Percentiles rank a stretch among this genome's conserved stretches.
Conservation (phyloP, 2,329 filamentous ascomycete species). For the Alternaria panax region DNA sequence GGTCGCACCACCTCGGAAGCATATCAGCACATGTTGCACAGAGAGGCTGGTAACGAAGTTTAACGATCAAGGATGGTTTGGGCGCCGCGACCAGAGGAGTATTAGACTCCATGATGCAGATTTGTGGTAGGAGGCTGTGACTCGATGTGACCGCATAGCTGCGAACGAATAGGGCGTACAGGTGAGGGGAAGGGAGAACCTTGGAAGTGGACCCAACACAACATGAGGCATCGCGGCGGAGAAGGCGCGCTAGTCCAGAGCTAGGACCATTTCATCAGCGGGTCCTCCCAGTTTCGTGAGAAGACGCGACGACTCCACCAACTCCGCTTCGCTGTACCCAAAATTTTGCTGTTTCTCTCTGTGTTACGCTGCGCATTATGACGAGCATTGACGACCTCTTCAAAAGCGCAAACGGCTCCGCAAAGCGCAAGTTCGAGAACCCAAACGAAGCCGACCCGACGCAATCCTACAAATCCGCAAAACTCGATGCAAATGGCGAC, state of each 20-base stretch:
- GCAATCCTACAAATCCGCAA: conserved; percentile 67
- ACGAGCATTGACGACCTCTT: conserved; percentile 69
- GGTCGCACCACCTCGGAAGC: neutral
- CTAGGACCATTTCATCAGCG: conserved; percentile 7
- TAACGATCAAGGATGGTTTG: neutral
- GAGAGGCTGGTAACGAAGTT: neutral
- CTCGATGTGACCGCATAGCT: too few species aligned
- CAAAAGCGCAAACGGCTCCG: conserved; percentile 61
- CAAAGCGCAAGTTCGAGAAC: conserved; percentile 67
- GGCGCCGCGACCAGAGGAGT: neutral
- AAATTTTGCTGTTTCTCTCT: neutral
- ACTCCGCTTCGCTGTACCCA: conserved; percentile 1
- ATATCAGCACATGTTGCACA: neutral
- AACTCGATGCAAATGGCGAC: conserved; percentile 60
- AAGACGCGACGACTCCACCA: conserved; percentile 14
- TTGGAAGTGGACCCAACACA: conserved; percentile 3
- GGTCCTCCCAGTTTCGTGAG: neutral
- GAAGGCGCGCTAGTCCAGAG: conserved; percentile 10
- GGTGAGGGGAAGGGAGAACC: neutral
- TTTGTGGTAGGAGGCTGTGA: too few species aligned
- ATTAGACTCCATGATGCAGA: neutral
- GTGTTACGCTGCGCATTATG: conserved; percentile 50
- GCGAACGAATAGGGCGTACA: neutral
- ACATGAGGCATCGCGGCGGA: neutral
- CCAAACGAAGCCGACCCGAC: conserved; percentile 62